Percentiles rank a stretch among this genome's conserved stretches.
These are phyloP conservation scores for Heteromeles arbutifolia DNA, from an alignment of 306 rosid genomes.

Conservation along the genomic window DNA sequence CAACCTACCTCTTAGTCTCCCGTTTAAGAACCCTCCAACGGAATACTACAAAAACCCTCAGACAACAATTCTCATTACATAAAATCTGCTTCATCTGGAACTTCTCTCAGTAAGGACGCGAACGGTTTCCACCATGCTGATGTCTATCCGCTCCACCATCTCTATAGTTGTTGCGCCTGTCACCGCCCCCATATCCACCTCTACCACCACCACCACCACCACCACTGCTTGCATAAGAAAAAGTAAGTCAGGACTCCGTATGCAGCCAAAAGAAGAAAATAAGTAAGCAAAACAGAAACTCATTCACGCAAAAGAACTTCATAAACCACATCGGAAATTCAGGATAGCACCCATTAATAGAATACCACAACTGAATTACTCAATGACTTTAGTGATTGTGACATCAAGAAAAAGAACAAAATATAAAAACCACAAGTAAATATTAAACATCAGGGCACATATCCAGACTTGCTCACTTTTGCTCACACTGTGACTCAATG, in stretches of 20 bases:
- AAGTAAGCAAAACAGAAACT: not conserved
- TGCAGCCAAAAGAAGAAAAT: not conserved
- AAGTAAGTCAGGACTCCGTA: not conserved
- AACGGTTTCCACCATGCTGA: conserved; percentile 83
- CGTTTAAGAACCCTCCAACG: conserved; percentile 69
- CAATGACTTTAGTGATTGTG: not conserved
- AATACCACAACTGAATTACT: not conserved
- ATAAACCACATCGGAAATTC: not conserved
- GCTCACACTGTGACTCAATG: not conserved
- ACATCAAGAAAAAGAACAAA: not conserved
- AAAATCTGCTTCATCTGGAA: conserved; percentile 38
- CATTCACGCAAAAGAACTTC: not conserved
- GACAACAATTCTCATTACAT: conserved; percentile 85
- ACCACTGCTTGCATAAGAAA: conserved; percentile 43
- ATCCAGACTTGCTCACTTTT: not conserved
- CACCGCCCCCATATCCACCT: conserved; percentile 90
- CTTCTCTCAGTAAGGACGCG: conserved; percentile 78
- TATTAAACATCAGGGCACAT: not conserved
- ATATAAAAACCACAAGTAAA: not conserved
- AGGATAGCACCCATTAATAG: not conserved
- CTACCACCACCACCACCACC: conserved; percentile 95
- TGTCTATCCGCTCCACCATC: conserved; percentile 93
- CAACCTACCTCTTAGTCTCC: conserved; percentile 99
- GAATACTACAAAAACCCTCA: conserved; percentile 65
- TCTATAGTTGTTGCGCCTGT: conserved; percentile 77